Conservation (phyloP, 2,329 filamentous ascomycete genomes). For the Claviceps sp. region DNA sequence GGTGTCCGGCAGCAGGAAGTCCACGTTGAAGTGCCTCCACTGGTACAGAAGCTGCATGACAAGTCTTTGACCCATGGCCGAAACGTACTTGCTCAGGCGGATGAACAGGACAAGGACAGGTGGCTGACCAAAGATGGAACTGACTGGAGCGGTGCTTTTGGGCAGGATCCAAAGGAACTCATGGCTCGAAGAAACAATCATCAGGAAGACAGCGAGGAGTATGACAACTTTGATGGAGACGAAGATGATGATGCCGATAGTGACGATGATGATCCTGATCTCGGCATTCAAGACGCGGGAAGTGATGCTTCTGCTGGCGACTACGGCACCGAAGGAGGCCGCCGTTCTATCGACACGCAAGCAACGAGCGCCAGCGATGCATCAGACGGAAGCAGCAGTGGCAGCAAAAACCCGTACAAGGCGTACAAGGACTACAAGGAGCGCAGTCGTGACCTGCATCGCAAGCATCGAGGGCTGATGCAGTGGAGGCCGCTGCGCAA, state of each 20-base stretch:
- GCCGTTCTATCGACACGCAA: slow-evolving; percentile 27
- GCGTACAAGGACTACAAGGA: slow-evolving; percentile 50
- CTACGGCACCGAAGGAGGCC: slow-evolving; percentile 15
- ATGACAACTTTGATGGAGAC: slow-evolving; percentile 25
- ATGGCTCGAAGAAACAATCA: slow-evolving; percentile 21
- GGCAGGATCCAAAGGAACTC: slow-evolving; percentile 51
- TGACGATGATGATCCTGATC: slow-evolving; percentile 28
- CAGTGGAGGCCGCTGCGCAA: slow-evolving; percentile 90
- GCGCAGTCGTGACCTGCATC: slow-evolving; percentile 61
- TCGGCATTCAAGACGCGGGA: slow-evolving; percentile 47
- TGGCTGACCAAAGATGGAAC: slow-evolving; percentile 72
- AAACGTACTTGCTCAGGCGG: slow-evolving; percentile 62
- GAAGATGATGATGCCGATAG: slow-evolving; percentile 20
- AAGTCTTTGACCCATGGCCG: slow-evolving; percentile 65
- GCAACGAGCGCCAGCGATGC: slow-evolving; percentile 18
- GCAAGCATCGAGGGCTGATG: slow-evolving; percentile 83
- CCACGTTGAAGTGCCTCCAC: slow-evolving; percentile 56
- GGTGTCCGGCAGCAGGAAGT: slow-evolving; percentile 66
- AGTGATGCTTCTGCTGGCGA: slow-evolving; percentile 13
- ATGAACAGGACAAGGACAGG: slow-evolving; percentile 57
- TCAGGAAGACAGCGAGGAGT: slow-evolving; percentile 22
- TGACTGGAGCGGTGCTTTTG: slow-evolving; percentile 81
- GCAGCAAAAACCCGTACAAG: slow-evolving; percentile 39
- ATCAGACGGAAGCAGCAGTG: slow-evolving; percentile 22
- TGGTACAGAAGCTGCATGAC: slow-evolving; percentile 66